Conservation (phyloP, 768 basidiomycete species). For the Hemileccinum rubropunctum region DNA sequence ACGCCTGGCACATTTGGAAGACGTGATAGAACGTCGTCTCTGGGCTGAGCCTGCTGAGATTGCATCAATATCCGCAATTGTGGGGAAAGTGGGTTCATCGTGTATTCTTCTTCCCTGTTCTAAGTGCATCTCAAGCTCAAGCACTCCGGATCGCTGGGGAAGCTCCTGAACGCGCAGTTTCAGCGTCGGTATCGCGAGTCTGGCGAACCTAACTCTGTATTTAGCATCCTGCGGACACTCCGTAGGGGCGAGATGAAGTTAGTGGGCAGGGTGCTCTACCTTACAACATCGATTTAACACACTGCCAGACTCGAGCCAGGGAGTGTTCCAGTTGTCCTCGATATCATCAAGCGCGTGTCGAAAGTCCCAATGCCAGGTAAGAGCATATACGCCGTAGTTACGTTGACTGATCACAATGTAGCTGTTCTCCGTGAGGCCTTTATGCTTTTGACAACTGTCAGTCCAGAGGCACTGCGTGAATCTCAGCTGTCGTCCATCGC, state of each 20-base stretch:
- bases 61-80: slow-evolving; percentile 7
- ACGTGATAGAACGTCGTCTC: slow-evolving; percentile 13
- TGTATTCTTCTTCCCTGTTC: neutral
- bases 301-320: slow-evolving; percentile 21
- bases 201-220: neutral
- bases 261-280: slow-evolving; percentile 3
- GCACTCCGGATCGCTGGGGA: slow-evolving; percentile 19
- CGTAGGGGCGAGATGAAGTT: slow-evolving; percentile 23
- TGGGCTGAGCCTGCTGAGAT: slow-evolving; percentile 9
- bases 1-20: slow-evolving; percentile 42
- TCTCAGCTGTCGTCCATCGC: slow-evolving; percentile 23
- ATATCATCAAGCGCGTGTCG: slow-evolving; percentile 26
- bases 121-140: slow-evolving; percentile 20
- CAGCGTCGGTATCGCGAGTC: slow-evolving; percentile 12
- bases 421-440: slow-evolving; percentile 36
- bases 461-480: slow-evolving; percentile 17
- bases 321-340: slow-evolving; percentile 18
- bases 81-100: slow-evolving; percentile 22
- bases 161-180: slow-evolving; percentile 22
- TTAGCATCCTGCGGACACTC: slow-evolving; percentile 23
- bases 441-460: slow-evolving; percentile 27
- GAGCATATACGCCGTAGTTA: neutral
- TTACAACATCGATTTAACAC: neutral
- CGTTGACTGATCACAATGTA: slow-evolving; percentile 20
- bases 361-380: slow-evolving; percentile 26